These are phyloP conservation scores for Eucalyptus cloeziana DNA, from an alignment of 345 rosid species.

Conservation along the genomic window DNA sequence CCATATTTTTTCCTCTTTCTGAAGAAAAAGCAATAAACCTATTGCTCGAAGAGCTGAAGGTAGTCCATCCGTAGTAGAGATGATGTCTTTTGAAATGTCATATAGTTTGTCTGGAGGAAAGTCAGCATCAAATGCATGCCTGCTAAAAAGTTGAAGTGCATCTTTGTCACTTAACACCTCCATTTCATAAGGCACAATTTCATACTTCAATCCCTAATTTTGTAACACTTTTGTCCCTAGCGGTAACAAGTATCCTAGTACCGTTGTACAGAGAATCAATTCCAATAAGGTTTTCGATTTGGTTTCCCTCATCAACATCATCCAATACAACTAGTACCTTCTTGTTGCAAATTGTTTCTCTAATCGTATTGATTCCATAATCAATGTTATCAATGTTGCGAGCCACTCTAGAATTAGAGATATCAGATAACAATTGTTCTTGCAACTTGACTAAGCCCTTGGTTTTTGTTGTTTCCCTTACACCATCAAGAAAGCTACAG, in stretches of 20 bases:
- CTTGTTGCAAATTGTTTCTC: background rate
- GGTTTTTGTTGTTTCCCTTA: background rate
- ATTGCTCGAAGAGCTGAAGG: background rate
- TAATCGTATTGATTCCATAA: background rate
- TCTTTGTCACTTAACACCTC: background rate
- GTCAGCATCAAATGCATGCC: background rate
- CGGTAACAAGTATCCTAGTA: background rate
- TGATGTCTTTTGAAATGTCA: background rate
- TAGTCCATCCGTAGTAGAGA: background rate
- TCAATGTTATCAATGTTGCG: background rate
- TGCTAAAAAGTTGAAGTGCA: background rate
- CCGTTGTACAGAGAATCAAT: background rate
- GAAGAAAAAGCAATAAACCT: background rate
- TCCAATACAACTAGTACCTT: background rate
- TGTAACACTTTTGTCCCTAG: background rate
- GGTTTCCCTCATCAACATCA: background rate
- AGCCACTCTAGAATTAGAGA: background rate
- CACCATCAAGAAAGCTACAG: background rate
- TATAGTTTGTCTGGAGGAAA: background rate
- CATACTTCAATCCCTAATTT: background rate
- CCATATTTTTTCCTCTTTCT: background rate
- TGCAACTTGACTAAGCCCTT: background rate
- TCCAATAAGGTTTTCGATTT: background rate
- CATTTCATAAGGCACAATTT: background rate
- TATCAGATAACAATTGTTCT: background rate